Percentiles rank a stretch among this genome's conserved stretches.
These are phyloP conservation scores for Heliamphora exappendiculata DNA, from an alignment of 148 eudicot species.

Conservation along the genomic window DNA sequence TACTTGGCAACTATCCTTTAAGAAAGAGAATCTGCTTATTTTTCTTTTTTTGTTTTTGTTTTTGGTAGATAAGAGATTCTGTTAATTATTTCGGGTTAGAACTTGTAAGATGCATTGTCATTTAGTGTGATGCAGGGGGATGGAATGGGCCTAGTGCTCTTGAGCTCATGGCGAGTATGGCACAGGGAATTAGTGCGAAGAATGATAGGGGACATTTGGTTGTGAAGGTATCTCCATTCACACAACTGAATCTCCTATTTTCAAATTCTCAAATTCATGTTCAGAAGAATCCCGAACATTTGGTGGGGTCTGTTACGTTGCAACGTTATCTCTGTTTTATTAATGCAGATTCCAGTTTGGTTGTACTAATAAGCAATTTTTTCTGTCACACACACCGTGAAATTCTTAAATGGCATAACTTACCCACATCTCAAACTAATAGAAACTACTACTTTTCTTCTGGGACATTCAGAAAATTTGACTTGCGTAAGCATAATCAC, in stretches of 20 bases:
- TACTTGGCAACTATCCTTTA: conserved; percentile 2
- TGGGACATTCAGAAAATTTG: neutral
- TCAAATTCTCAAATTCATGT: neutral
- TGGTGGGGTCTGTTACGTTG: neutral
- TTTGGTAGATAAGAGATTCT: conserved; percentile 10
- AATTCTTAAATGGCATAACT: neutral
- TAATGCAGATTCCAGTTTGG: neutral
- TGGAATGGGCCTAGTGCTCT: conserved; percentile 10
- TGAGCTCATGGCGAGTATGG: conserved; percentile 15
- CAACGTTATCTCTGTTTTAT: neutral
- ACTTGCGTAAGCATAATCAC: neutral
- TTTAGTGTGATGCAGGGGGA: neutral
- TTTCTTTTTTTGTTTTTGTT: neutral
- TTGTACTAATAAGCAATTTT: neutral
- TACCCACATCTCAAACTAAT: neutral
- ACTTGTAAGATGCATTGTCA: conserved; percentile 9
- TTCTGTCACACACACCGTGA: neutral
- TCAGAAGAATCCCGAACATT: neutral
- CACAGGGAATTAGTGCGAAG: conserved; percentile 17
- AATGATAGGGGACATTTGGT: neutral
- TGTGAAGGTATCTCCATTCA: neutral
- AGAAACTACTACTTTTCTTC: neutral
- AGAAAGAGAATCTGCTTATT: conserved; percentile 6
- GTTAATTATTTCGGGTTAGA: neutral
- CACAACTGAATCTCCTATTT: neutral